A percentile compares a stretch with the other conserved stretches of the same genome.
Evolutionary conservation across 257 asterid genomes (phyloP).

Genomic region (Nicotiana otophora): DNA sequence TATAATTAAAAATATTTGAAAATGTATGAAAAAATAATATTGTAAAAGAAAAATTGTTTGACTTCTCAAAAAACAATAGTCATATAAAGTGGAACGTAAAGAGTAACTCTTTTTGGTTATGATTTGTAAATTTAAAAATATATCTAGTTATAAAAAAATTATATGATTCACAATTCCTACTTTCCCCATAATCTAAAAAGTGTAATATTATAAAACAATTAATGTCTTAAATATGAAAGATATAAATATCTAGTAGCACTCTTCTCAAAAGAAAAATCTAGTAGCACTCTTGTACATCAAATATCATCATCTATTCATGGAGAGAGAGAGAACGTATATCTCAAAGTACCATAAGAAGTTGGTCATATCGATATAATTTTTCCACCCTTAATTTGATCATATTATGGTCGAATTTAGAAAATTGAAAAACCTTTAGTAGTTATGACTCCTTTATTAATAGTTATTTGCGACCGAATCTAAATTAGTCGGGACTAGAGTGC

Average conservation of each 20-base stretch:
- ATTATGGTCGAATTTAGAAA: neutral
- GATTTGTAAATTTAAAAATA: neutral
- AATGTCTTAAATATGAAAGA: no score
- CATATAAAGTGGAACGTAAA: neutral
- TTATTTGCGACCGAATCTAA: neutral
- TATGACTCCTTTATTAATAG: neutral
- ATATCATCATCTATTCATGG: neutral
- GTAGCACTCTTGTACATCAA: neutral
- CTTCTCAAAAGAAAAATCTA: neutral
- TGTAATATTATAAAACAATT: neutral
- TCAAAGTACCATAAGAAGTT: neutral
- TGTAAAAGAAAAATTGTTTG: neutral
- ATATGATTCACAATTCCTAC: neutral
- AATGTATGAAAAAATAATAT: neutral
- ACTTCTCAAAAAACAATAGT: neutral
- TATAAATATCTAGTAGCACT: neutral
- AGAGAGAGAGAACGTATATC: neutral
- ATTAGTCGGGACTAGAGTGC: neutral
- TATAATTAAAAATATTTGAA: neutral
- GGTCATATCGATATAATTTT: neutral
- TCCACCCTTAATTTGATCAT: neutral
- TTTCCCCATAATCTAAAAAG: neutral
- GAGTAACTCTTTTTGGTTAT: neutral
- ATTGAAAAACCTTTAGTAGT: neutral
- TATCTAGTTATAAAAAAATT: neutral